These are phyloP conservation scores for Benincasa hispida DNA, from an alignment of 306 rosid genomes.

Conservation along the genomic window DNA sequence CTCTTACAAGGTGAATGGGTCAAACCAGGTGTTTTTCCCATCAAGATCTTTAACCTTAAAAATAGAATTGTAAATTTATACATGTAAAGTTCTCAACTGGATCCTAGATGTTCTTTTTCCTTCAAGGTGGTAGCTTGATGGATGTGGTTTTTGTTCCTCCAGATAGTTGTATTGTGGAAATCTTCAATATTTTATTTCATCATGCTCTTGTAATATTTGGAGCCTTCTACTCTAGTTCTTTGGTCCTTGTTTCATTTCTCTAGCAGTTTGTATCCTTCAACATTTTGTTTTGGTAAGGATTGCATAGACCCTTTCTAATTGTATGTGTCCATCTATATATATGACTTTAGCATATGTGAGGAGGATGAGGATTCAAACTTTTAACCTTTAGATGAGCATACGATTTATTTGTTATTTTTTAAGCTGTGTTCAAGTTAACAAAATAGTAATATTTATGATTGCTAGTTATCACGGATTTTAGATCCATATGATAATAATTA, in stretches of 20 bases:
- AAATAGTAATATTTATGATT: no score
- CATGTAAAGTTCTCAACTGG: background rate
- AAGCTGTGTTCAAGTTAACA: no score
- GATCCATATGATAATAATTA: no score
- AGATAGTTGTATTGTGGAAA: background rate
- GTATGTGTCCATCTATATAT: no score
- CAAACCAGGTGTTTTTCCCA: background rate
- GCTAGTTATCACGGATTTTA: no score
- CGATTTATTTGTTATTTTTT: no score
- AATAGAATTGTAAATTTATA: background rate
- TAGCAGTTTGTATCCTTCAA: background rate
- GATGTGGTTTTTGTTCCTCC: background rate
- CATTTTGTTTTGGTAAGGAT: no score
- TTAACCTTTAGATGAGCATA: no score
- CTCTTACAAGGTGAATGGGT: background rate
- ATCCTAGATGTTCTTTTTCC: background rate
- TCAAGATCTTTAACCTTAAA: background rate
- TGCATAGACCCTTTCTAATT: no score
- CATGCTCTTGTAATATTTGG: background rate
- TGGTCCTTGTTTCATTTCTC: background rate
- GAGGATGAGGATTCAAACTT: no score
- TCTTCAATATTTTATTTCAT: background rate
- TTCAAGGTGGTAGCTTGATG: background rate
- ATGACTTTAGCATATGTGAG: no score
- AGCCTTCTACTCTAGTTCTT: background rate